phyloP scores from a whole-genome alignment of 2,329 filamentous ascomycete genomes.

The Blumeriella jaapii region DNA sequence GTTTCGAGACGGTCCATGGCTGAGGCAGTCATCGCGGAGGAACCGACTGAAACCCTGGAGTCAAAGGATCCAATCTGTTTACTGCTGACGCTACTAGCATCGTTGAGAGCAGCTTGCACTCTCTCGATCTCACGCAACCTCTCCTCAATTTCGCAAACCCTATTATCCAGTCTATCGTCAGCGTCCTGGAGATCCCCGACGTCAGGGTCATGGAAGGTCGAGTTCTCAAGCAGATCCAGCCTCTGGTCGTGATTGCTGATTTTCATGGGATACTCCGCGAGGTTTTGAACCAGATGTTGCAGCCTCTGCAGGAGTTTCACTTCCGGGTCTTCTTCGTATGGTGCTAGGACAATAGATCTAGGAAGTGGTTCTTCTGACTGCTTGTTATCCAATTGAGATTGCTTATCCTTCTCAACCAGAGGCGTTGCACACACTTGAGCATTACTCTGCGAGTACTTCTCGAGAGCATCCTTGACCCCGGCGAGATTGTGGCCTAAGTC shows the following conservation, averaged over 20 bases:
- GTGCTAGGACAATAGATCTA: neutral
- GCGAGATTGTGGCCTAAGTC: constrained; percentile 12
- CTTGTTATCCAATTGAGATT: constrained; percentile 14
- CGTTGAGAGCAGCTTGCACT: constrained; percentile 34
- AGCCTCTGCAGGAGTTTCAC: constrained; percentile 16
- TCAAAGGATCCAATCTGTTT: constrained; percentile 21
- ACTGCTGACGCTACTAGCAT: constrained; percentile 20
- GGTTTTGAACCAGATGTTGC: constrained; percentile 15
- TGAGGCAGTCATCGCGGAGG: constrained; percentile 28
- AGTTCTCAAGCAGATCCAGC: constrained; percentile 56
- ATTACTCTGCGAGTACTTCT: constrained; percentile 13
- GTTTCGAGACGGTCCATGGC: constrained; percentile 29
- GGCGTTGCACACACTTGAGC: constrained; percentile 7
- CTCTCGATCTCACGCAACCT: constrained; percentile 49
- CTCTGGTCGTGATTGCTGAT: constrained; percentile 43
- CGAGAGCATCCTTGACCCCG: constrained; percentile 12
- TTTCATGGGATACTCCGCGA: constrained; percentile 18
- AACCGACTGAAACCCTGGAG: constrained; percentile 28
- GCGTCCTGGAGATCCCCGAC: constrained; percentile 59
- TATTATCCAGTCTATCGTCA: constrained; percentile 54
- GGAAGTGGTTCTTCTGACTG: constrained; percentile 13
- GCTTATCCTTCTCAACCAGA: constrained; percentile 7
- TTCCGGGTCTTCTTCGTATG: constrained; percentile 8
- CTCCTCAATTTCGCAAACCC: constrained; percentile 58
- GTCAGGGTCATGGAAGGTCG: constrained; percentile 54